Evolutionary conservation across 345 rosid species (phyloP).

Genomic region (Sonneratia alba): DNA sequence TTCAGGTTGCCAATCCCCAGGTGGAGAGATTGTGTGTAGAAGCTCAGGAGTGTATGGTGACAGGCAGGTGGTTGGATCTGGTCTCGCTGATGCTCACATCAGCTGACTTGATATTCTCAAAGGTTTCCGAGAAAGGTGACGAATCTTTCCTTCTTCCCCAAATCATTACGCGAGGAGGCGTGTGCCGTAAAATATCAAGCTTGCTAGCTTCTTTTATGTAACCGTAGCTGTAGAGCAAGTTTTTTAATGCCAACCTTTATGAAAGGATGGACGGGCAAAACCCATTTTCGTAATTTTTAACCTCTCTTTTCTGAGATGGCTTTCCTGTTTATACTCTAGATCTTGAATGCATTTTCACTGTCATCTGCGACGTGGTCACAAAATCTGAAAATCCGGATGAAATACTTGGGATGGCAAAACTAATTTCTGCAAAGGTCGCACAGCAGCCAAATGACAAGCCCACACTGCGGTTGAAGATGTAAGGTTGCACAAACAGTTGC

Average conservation of each 20-base stretch:
- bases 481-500: slow-evolving; percentile 12
- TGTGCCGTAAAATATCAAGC: background rate
- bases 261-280: too few relatives aligned
- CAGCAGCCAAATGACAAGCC: slow-evolving; percentile 88
- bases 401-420: slow-evolving; percentile 66
- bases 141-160: too few relatives aligned
- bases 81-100: slow-evolving; percentile 83
- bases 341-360: slow-evolving; percentile 90
- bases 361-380: slow-evolving; percentile 79
- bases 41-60: slow-evolving; percentile 61
- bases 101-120: slow-evolving; percentile 72
- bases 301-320: background rate
- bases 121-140: slow-evolving; percentile 90
- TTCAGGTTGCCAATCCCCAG: slow-evolving; percentile 52
- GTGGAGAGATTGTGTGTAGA: slow-evolving; percentile 67
- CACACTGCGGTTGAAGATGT: slow-evolving; percentile 85
- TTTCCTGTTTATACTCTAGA: slow-evolving; percentile 32
- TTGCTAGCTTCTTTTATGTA: too few relatives aligned
- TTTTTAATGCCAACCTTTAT: too few relatives aligned
- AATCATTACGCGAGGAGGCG: too few relatives aligned
- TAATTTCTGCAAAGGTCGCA: slow-evolving; percentile 55
- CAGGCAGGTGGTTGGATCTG: slow-evolving; percentile 72
- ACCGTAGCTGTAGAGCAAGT: too few relatives aligned
- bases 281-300: too few relatives aligned
- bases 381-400: slow-evolving; percentile 54